Evolutionary conservation across 768 basidiomycete species (phyloP).

Genomic region (Mycena metata): DNA sequence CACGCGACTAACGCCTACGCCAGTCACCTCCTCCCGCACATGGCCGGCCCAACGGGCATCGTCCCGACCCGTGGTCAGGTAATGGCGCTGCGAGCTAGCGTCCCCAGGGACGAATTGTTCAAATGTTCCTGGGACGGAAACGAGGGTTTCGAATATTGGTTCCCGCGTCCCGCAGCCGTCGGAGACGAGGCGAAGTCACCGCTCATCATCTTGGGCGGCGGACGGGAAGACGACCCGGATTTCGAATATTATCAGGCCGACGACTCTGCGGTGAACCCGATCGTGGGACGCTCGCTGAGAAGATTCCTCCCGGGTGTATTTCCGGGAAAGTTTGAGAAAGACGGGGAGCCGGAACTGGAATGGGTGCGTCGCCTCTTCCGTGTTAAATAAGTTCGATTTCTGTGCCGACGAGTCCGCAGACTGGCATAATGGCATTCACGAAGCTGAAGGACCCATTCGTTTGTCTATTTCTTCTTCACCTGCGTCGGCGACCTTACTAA

Average conservation of each 20-base stretch:
- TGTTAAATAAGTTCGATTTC: conserved; percentile 1
- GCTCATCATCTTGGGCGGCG: conserved; percentile 82
- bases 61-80: conserved; percentile 83
- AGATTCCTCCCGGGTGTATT: conserved; percentile 72
- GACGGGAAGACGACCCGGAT: conserved; percentile 58
- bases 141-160: conserved; percentile 83
- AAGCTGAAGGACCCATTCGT: conserved; percentile 75
- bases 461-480: conserved; percentile 42
- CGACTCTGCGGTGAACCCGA: conserved; percentile 66
- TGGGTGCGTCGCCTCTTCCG: conserved; percentile 67
- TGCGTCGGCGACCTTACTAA: background rate
- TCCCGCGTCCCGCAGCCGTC: conserved; percentile 69
- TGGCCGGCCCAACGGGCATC: conserved; percentile 68
- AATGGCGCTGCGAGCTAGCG: conserved; percentile 56
- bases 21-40: conserved; percentile 79
- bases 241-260: conserved; percentile 69
- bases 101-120: conserved; percentile 54
- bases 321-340: conserved; percentile 63
- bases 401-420: conserved; percentile 56
- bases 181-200: conserved; percentile 51
- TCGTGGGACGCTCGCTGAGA: conserved; percentile 65
- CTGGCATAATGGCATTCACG: conserved; percentile 88
- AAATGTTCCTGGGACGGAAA: conserved; percentile 63
- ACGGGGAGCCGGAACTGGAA: conserved; percentile 77
- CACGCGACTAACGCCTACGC: conserved; percentile 93